Percentiles rank a stretch among this genome's conserved stretches.
Evolutionary conservation across 306 rosid species (phyloP).

Genomic region (Rosa persica): DNA sequence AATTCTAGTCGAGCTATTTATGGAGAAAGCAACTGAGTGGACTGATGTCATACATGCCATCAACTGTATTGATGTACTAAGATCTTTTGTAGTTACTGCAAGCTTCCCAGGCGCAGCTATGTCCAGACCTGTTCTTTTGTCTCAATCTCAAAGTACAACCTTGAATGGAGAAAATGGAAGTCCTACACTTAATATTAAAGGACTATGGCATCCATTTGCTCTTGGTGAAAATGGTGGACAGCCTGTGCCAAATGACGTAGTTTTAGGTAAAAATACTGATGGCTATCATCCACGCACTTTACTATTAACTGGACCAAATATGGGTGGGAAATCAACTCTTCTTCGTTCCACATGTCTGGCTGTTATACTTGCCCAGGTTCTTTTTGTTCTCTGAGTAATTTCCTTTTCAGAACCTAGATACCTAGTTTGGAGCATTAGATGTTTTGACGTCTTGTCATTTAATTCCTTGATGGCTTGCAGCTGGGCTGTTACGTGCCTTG

Average conservation of each 20-base stretch:
- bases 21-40: slow-evolving; percentile 78
- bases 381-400: slow-evolving; percentile 13
- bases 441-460: slow-evolving; percentile 18
- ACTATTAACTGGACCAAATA: slow-evolving; percentile 92
- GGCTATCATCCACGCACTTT: slow-evolving; percentile 62
- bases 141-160: slow-evolving; percentile 34
- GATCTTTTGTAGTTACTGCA: slow-evolving; percentile 80
- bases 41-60: slow-evolving; percentile 67
- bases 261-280: slow-evolving; percentile 66
- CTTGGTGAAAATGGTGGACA: slow-evolving; percentile 65
- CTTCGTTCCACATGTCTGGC: slow-evolving; percentile 92
- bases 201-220: slow-evolving; percentile 97
- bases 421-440: background rate
- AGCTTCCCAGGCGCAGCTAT: slow-evolving; percentile 68
- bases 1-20: slow-evolving; percentile 62
- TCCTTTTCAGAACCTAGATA: background rate
- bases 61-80: slow-evolving; percentile 78
- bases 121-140: slow-evolving; percentile 77
- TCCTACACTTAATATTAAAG: slow-evolving; percentile 61
- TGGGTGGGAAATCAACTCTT: slow-evolving; percentile 98
- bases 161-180: slow-evolving; percentile 35
- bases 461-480: slow-evolving; percentile 51
- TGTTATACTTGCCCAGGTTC: slow-evolving; percentile 92
- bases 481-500: slow-evolving; percentile 93
- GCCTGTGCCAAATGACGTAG: slow-evolving; percentile 86